Percentiles rank a stretch among this genome's conserved stretches.
phyloP scores from a whole-genome alignment of 257 asterid genomes.

The Fraxinus quadrangulata region DNA sequence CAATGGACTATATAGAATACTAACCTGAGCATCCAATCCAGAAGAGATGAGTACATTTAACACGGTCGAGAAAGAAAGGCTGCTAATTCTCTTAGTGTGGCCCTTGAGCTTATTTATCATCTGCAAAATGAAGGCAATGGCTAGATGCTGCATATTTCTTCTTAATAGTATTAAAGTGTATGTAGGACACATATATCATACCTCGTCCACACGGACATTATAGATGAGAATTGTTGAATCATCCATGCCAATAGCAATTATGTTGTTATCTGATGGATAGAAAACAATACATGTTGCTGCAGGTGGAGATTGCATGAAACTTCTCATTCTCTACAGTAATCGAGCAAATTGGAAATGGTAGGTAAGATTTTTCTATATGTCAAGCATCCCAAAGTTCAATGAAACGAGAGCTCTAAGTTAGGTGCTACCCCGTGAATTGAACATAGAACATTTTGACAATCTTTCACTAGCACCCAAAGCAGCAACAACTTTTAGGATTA shows the following conservation, averaged over 20 bases:
- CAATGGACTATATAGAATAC: constrained; percentile 7
- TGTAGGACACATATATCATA: constrained; percentile 19
- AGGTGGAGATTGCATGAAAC: constrained; percentile 52
- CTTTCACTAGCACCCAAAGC: not conserved
- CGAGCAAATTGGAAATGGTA: constrained; percentile 22
- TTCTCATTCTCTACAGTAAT: constrained; percentile 51
- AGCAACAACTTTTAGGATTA: constrained; percentile 24
- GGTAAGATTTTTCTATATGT: constrained; percentile 8
- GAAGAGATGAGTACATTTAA: constrained; percentile 57
- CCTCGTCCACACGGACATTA: constrained; percentile 60
- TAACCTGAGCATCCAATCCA: constrained; percentile 65
- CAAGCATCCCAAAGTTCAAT: not conserved
- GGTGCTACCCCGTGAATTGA: not conserved
- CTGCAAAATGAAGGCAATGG: constrained; percentile 37
- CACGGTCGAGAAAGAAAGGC: constrained; percentile 59
- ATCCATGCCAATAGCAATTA: constrained; percentile 67
- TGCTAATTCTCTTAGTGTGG: constrained; percentile 55
- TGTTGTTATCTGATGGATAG: constrained; percentile 74
- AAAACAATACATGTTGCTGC: constrained; percentile 64
- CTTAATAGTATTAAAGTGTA: not conserved
- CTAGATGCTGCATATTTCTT: not conserved
- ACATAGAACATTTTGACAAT: not conserved
- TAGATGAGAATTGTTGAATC: constrained; percentile 64
- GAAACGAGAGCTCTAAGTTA: not conserved
- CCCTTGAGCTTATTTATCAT: constrained; percentile 55